Base-by-base conservation (phyloP, 73 alveolate species). In the Paramecium sexaurelia region DNA sequence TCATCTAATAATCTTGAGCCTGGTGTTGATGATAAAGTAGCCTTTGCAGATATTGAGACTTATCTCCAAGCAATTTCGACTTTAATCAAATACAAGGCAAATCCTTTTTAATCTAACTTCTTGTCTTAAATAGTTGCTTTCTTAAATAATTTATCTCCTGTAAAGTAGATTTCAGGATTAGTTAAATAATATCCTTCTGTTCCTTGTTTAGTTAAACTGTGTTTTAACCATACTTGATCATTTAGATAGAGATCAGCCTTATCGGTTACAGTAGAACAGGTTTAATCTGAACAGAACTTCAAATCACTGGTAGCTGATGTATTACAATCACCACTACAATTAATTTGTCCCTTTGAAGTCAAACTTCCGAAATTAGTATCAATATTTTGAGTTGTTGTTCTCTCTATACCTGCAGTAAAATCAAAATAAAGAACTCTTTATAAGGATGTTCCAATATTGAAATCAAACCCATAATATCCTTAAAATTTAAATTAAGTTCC, bases 301-400 rank as follows among this genome's bases (percentile, higher is more conserved):
- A 61, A 24, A 5, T 22, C 1, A 61, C 83, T 61, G 0, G 39
- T 29, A 24, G 13, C 47, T 29, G 43, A 6, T 32, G 83, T 2
- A 3, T 0, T 7, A 32, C 83, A 61, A 7, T 24, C 47, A 17
- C 67, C 67, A 17, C 1, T 4, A 0, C 67, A 51, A 51, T 32
- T 26, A 61, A 61, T 15, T 0, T 27, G 9, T 0, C 11, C 3
- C 7, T 13, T 61, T 26, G 5, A 27, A 61, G 45, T 13, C 17
- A 61, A 29, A 26, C 83, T 61, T 32, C 83, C 83, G 26, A 61
- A 61, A 61, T 15, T 61, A 61, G 83, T 61, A 61, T 61, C 83
- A 22, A 61, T 22, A 29, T 26, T 29, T 26, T 5, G 0, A 0
- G 83, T 61, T 29, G 83, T 22, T 29, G 83, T 61, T 29, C 26